Evolutionary conservation across 495 filamentous ascomycete species (phyloP).

Genomic region (Trichocladium uniseriatum): DNA sequence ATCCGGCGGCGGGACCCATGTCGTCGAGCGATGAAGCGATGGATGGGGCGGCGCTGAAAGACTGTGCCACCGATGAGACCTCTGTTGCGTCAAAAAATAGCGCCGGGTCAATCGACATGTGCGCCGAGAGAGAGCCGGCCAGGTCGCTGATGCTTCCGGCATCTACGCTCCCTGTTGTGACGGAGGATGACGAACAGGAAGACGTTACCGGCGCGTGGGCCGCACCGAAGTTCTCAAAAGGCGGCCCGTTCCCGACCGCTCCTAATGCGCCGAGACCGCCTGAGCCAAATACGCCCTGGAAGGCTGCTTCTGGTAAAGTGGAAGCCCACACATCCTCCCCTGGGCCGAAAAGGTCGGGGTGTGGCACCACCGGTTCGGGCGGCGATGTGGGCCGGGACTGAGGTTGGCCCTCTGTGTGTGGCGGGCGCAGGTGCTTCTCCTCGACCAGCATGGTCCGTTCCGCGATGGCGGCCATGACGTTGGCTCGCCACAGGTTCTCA

Average conservation of each 20-base stretch:
- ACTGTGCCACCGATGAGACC: conserved; percentile 12
- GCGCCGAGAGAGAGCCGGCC: background rate
- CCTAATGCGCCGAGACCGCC: background rate
- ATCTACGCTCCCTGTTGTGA: background rate
- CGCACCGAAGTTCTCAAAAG: background rate
- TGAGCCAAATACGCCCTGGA: background rate
- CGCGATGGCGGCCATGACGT: conserved; percentile 28
- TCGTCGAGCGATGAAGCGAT: conserved; percentile 22
- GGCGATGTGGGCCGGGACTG: conserved; percentile 11
- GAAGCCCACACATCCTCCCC: conserved; percentile 11
- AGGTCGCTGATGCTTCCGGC: conserved; percentile 3
- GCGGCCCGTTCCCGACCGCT: background rate
- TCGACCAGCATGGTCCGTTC: conserved; percentile 25
- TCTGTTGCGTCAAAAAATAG: conserved; percentile 19
- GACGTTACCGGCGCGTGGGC: background rate
- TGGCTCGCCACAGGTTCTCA: conserved; percentile 35
- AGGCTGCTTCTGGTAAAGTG: conserved; percentile 4
- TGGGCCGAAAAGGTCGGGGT: conserved; percentile 2
- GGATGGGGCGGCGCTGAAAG: conserved; percentile 17
- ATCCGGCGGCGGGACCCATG: background rate
- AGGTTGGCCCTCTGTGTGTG: background rate
- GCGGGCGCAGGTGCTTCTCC: conserved; percentile 20
- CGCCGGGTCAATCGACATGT: conserved; percentile 23
- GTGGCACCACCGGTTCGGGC: conserved; percentile 5
- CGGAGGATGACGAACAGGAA: background rate